Base-by-base conservation (phyloP, 2,329 filamentous ascomycete genomes). In the Nemania sp. region DNA sequence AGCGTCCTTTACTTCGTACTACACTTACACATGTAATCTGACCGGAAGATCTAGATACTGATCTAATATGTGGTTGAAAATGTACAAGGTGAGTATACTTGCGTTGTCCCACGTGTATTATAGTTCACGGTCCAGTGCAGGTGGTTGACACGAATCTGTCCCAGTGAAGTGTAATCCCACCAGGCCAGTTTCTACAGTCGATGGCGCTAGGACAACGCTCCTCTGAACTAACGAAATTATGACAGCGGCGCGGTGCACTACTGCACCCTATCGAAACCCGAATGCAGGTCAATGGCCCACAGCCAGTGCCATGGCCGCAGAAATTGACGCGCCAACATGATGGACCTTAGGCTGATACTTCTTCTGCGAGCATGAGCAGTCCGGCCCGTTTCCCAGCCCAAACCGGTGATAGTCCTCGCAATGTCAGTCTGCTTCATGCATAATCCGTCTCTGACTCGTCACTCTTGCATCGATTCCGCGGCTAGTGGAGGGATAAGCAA, bases 391-490 rank as follows among this genome's bases (percentile, higher is more conserved):
- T 15, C 34, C 19, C 15, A 28, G 42, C 17, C 45, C 19, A 36
- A 26, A 33, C 7, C 33, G 8, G 41, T 23, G 41, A 41, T 42
- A 36, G 5, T 22, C n/a, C n/a, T n/a, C n/a, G n/a, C n/a, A n/a
- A n/a, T 20, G 36, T 39, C 43, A 41, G 14, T 31, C 36, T 37
- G 28, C 31, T n/a, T 30, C 7, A 31, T 39, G 37, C 28, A 44
- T 12, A 22, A 23, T 8, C 15, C 17, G 44, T 36, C 44, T 31
- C 22, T 39, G 44, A 52, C 44, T 53, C 44, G 54, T 56, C 54
- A 53, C 34, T 45, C 31, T 53, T 36, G 49, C 49, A 36, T 49
- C 22, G 17, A 40, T 45, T 45, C 49, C 48, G 43, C 39, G 8
- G 11, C 34, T 31, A 43, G 26, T n/a, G n/a, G 26, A 39, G 42